These are phyloP conservation scores for Trametes sp. DNA, from an alignment of 1,284 basidiomycete species.

Conservation along the genomic window DNA sequence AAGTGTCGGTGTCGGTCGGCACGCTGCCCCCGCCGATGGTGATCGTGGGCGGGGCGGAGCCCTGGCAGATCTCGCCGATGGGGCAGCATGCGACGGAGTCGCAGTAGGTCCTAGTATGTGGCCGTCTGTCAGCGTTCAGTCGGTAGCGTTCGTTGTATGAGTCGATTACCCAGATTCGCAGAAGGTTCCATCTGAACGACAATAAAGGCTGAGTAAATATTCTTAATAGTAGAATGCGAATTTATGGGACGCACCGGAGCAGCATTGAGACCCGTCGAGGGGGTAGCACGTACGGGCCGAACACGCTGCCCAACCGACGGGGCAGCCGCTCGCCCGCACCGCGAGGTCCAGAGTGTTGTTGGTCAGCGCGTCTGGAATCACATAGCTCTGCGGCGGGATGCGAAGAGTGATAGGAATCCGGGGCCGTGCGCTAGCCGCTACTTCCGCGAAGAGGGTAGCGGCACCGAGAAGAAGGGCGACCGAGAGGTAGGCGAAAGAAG, in stretches of 20 bases:
- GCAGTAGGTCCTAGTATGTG: conserved; percentile 18
- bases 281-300: conserved; percentile 29
- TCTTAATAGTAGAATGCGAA: too few species aligned
- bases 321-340: conserved; percentile 17
- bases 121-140: background rate
- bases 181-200: conserved; percentile 25
- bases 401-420: background rate
- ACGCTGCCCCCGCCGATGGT: conserved; percentile 15
- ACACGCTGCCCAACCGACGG: conserved; percentile 26
- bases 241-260: conserved; percentile 12
- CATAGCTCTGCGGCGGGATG: background rate
- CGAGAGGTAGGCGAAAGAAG: background rate
- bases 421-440: conserved; percentile 3
- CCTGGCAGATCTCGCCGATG: conserved; percentile 23
- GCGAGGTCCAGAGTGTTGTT: background rate
- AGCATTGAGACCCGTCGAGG: conserved; percentile 28
- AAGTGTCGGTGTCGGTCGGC: conserved; percentile 7
- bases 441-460: background rate
- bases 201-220: too few species aligned
- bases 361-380: too few species aligned
- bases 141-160: too few species aligned
- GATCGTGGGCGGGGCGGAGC: conserved; percentile 22
- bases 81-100: conserved; percentile 27
- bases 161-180: conserved; percentile 16
- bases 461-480: background rate